A percentile compares a stretch with the other conserved stretches of the same genome.
Evolutionary conservation across 441 rosid species (phyloP).

Genomic region (Eutrema salsugineum): DNA sequence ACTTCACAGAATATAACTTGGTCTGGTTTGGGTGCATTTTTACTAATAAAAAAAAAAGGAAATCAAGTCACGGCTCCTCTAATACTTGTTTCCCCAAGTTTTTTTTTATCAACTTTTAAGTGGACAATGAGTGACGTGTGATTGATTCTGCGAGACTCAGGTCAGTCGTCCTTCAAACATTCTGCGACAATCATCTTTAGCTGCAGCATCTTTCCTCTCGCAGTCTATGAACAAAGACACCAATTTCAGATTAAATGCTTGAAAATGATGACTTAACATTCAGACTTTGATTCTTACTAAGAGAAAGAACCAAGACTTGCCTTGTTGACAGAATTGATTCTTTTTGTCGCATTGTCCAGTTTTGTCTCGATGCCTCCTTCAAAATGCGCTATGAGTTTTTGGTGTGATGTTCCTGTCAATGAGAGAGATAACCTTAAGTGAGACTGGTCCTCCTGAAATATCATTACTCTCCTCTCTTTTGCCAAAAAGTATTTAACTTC

Average conservation of each 20-base stretch:
- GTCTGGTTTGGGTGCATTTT: background rate
- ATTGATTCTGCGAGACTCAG: background rate
- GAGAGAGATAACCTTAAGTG: background rate
- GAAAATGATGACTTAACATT: background rate
- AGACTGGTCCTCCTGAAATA: background rate
- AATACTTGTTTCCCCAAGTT: background rate
- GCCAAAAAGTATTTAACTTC: background rate
- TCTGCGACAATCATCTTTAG: slow-evolving; percentile 37
- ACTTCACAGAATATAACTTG: background rate
- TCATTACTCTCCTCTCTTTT: background rate
- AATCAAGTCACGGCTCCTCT: background rate
- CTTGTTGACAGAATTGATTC: slow-evolving; percentile 60
- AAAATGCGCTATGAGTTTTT: slow-evolving; percentile 54
- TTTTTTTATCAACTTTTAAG: background rate
- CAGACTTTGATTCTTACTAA: background rate
- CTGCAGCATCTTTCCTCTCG: slow-evolving; percentile 38
- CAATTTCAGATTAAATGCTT: background rate
- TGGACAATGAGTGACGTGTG: slow-evolving; percentile 7
- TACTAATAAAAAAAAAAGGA: background rate
- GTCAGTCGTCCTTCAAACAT: slow-evolving; percentile 39
- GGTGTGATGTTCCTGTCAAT: slow-evolving; percentile 61
- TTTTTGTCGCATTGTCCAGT: slow-evolving; percentile 58
- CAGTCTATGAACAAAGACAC: slow-evolving; percentile 29
- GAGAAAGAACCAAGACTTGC: slow-evolving; percentile 40
- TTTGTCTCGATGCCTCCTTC: slow-evolving; percentile 63